phyloP scores from a whole-genome alignment of 2,329 filamentous ascomycete species.

The Neofusicoccum kwambonambiense region DNA sequence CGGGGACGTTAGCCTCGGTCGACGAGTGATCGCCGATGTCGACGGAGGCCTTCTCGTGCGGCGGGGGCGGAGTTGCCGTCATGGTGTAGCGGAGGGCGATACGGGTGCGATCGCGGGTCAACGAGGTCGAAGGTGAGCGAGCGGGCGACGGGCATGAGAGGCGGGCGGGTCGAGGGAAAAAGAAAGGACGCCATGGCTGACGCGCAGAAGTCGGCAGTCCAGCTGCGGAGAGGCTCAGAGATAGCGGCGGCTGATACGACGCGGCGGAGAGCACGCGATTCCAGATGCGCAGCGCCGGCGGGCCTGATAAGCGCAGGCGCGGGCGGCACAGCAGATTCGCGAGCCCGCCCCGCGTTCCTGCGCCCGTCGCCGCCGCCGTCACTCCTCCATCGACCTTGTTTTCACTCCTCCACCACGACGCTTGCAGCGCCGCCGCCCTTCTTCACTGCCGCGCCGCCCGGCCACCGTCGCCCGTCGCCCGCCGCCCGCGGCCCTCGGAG shows the following conservation, averaged over 20 bases:
- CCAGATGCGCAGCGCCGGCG: neutral
- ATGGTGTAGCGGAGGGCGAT: neutral
- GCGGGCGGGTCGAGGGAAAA: neutral
- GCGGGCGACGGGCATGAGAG: neutral
- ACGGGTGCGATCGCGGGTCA: neutral
- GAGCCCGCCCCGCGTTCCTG: neutral
- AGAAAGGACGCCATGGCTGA: neutral
- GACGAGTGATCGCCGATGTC: neutral
- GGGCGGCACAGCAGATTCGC: neutral
- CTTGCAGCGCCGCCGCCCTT: neutral
- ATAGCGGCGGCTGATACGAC: neutral
- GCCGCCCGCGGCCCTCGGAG: neutral
- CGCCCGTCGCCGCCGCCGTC: neutral
- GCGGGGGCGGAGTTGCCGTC: neutral
- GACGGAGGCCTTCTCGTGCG: neutral
- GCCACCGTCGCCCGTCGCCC: neutral
- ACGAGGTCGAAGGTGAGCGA: neutral
- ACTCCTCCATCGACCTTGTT: neutral
- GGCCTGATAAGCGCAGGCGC: neutral
- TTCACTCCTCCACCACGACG: neutral
- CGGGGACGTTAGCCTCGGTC: neutral
- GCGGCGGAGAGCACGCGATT: neutral
- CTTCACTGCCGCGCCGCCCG: neutral
- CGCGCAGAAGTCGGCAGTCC: neutral
- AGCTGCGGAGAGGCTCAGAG: neutral